These are phyloP conservation scores for Clitoria ternatea DNA, from an alignment of 306 rosid genomes.

Conservation along the genomic window DNA sequence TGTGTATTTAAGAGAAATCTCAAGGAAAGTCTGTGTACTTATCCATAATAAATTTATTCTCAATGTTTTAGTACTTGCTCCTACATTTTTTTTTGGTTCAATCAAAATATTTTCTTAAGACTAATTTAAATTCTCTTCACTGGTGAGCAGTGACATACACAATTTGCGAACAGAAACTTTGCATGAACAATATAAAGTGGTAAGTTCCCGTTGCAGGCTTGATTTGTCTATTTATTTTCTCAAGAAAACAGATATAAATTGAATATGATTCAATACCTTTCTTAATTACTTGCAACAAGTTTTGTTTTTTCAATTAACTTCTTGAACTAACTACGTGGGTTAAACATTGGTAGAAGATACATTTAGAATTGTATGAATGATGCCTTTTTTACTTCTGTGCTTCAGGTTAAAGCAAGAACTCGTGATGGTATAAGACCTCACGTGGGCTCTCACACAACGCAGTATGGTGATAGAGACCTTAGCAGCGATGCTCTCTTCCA, in stretches of 20 bases:
- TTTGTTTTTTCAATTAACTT: background rate
- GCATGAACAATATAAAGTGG: conserved; percentile 84
- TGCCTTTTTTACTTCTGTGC: background rate
- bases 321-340: background rate
- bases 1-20: too few relatives aligned
- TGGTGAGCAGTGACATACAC: conserved; percentile 70
- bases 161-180: conserved; percentile 75
- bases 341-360: background rate
- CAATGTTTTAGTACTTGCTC: background rate
- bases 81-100: background rate
- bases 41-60: background rate
- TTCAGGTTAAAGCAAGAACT: conserved; percentile 83
- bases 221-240: background rate
- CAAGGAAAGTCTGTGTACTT: too few relatives aligned
- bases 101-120: background rate
- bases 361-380: background rate
- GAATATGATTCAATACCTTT: background rate
- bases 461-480: conserved; percentile 66
- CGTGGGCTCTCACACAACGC: conserved; percentile 93
- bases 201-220: conserved; percentile 35
- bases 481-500: conserved; percentile 41
- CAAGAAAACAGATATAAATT: background rate
- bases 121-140: conserved; percentile 18
- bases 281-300: background rate
- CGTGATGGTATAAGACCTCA: conserved; percentile 33